These are phyloP conservation scores for Nemania bipapillata DNA, from an alignment of 2,329 filamentous ascomycete species.

Conservation along the genomic window DNA sequence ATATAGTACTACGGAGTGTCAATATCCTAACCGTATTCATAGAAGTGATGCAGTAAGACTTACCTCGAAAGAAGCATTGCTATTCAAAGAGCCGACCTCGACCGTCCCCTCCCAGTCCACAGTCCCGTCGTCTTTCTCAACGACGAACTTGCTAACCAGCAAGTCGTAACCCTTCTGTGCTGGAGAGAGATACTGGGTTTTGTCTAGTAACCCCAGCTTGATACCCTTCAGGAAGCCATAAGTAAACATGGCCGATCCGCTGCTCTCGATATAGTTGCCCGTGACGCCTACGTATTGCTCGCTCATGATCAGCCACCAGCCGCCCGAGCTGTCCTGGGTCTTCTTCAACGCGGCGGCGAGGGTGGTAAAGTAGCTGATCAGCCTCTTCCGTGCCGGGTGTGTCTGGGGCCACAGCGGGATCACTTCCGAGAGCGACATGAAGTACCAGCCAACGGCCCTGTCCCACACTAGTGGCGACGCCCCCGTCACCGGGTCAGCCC, in stretches of 20 bases:
- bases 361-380: slow-evolving; percentile 56
- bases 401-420: slow-evolving; percentile 56
- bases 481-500: slow-evolving; percentile 61
- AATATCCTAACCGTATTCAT: slow-evolving; percentile 7
- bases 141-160: slow-evolving; percentile 59
- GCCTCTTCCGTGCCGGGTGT: slow-evolving; percentile 52
- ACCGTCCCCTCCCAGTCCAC: slow-evolving; percentile 64
- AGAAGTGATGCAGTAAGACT: slow-evolving; percentile 34
- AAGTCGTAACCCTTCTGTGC: slow-evolving; percentile 59
- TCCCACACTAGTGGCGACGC: slow-evolving; percentile 64
- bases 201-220: slow-evolving; percentile 52
- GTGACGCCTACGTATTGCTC: slow-evolving; percentile 57
- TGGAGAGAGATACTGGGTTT: slow-evolving; percentile 51
- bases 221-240: slow-evolving; percentile 63
- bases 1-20: slow-evolving; percentile 55
- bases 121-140: slow-evolving; percentile 59
- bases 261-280: slow-evolving; percentile 71
- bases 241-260: slow-evolving; percentile 68
- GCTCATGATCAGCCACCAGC: slow-evolving; percentile 70
- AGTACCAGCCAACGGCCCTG: slow-evolving; percentile 62
- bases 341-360: slow-evolving; percentile 57
- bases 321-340: slow-evolving; percentile 58
- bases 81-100: slow-evolving; percentile 60
- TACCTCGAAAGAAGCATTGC: slow-evolving; percentile 62
- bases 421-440: slow-evolving; percentile 61